Conservation (phyloP, 805 yeast genomes). For the Candida bentonensis region DNA sequence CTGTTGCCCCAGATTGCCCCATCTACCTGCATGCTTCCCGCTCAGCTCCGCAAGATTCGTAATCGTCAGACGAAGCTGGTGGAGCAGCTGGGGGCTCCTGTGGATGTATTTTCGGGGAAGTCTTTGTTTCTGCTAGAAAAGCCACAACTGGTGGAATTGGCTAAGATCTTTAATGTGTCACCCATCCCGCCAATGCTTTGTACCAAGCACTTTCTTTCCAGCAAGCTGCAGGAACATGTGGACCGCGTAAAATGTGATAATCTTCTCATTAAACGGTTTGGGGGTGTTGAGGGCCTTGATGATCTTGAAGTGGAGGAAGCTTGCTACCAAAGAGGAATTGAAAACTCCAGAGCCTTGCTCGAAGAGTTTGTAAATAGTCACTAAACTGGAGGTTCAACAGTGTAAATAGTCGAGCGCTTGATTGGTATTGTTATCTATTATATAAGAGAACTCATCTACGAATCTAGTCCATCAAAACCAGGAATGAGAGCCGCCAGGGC, state of each 20-base stretch:
- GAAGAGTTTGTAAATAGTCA: neutral
- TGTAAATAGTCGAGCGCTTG: too few species aligned
- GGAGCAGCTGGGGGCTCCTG: neutral
- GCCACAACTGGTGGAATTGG: constrained; percentile 2
- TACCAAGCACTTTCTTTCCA: constrained; percentile 27
- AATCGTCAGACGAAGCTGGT: constrained; percentile 1
- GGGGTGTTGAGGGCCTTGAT: constrained; percentile 33
- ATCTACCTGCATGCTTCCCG: constrained; percentile 44
- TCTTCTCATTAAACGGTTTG: constrained; percentile 26
- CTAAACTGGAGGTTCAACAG: neutral
- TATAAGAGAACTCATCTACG: constrained; percentile 9
- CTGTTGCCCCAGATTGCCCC: constrained; percentile 46
- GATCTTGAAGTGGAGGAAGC: constrained; percentile 34
- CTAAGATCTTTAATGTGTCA: constrained; percentile 9
- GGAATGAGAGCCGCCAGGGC: too few species aligned
- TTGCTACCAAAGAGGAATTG: constrained; percentile 37
- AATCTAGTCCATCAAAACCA: constrained; percentile 8
- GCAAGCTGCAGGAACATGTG: constrained; percentile 26
- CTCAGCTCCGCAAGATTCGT: constrained; percentile 13
- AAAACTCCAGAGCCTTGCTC: constrained; percentile 16
- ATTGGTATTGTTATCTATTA: too few species aligned
- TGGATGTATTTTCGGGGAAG: too few species aligned
- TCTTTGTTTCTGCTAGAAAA: constrained; percentile 2
- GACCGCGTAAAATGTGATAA: constrained; percentile 40
- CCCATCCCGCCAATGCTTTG: constrained; percentile 16